phyloP scores from a whole-genome alignment of 2,329 filamentous ascomycete species.

The Chrysosporium keratinophilum region DNA sequence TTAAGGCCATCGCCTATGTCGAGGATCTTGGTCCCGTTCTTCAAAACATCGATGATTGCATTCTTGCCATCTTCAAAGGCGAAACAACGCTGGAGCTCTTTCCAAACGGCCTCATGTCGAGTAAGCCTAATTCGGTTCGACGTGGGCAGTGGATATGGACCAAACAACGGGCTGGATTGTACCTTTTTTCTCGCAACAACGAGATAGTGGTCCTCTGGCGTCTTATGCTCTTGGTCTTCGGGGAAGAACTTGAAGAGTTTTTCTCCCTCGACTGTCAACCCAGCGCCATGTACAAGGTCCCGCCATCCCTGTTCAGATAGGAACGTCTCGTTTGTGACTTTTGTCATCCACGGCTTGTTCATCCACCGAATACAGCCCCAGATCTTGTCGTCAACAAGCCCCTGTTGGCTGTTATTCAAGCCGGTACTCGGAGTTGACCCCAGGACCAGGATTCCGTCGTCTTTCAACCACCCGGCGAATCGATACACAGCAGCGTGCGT shows the following conservation, averaged over 20 bases:
- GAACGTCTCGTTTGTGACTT: conserved; percentile 11
- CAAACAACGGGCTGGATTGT: neutral
- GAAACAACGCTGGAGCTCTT: neutral
- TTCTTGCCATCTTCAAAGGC: neutral
- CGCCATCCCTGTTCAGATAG: conserved; percentile 1
- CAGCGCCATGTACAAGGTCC: conserved; percentile 1
- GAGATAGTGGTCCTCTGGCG: neutral
- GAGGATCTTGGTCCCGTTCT: conserved; percentile 4
- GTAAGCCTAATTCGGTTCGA: neutral
- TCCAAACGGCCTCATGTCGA: conserved; percentile 1
- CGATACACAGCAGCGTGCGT: conserved; percentile 9
- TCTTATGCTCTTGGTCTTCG: conserved; percentile 1
- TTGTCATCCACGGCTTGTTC: conserved; percentile 14
- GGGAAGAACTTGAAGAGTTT: conserved; percentile 1
- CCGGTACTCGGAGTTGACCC: conserved; percentile 12
- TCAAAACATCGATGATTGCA: neutral
- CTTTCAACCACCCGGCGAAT: conserved; percentile 16
- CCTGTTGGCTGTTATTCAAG: neutral
- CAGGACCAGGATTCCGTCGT: conserved; percentile 12
- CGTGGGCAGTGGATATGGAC: conserved; percentile 2
- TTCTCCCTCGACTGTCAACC: neutral
- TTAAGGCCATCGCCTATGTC: conserved; percentile 4
- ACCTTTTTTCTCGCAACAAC: neutral
- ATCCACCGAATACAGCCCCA: conserved; percentile 14
- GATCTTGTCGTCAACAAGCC: conserved; percentile 9